These are phyloP conservation scores for Chloranthus sessilifolius DNA, from an alignment of 164 flowering plant species.

Conservation along the genomic window DNA sequence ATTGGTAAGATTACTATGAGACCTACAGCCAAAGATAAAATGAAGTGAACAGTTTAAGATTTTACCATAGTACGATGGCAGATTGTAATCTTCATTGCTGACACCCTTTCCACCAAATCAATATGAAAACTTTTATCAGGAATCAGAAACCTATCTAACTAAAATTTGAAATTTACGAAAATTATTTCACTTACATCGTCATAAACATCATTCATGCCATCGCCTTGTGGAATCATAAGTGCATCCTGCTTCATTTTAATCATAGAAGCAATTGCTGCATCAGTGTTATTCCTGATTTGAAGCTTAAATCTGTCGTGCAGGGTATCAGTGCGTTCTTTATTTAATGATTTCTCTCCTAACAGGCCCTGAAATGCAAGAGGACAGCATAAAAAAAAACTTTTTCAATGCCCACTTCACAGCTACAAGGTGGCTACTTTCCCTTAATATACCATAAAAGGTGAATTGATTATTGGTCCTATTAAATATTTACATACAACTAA, in stretches of 20 bases:
- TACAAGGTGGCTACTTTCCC: no score
- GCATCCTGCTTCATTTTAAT: constrained; percentile 15
- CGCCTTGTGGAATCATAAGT: constrained; percentile 62
- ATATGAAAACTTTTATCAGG: no score
- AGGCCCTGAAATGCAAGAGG: background rate
- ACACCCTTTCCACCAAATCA: no score
- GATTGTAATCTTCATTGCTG: constrained; percentile 85
- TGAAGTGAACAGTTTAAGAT: no score
- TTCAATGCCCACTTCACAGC: background rate
- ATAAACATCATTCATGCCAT: constrained; percentile 78
- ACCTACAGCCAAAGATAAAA: no score
- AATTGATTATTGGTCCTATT: no score
- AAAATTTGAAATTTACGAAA: constrained; percentile 45
- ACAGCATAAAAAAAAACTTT: background rate
- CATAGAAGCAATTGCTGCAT: constrained; percentile 12
- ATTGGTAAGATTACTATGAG: no score
- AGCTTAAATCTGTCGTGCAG: constrained; percentile 6
- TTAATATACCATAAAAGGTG: no score
- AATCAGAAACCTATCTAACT: no score
- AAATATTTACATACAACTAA: no score
- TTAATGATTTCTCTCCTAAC: background rate
- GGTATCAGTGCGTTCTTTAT: constrained; percentile 1
- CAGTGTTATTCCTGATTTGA: constrained; percentile 8
- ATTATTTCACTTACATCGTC: constrained; percentile 71
- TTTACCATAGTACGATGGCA: constrained; percentile 76